These are phyloP conservation scores for Stropharia rugosoannulata DNA, from an alignment of 768 basidiomycete species.

Conservation along the genomic window DNA sequence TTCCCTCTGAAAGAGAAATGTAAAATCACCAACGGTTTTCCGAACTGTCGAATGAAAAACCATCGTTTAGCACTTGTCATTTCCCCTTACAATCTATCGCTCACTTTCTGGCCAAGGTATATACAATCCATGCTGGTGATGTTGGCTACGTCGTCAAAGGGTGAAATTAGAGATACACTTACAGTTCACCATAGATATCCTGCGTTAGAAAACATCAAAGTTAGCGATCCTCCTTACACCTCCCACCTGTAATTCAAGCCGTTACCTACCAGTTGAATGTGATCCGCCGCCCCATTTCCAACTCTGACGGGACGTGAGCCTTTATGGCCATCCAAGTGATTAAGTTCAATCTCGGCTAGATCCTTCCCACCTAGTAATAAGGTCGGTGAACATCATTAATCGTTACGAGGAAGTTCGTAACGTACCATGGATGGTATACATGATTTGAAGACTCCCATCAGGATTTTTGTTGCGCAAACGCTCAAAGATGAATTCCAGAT, in stretches of 20 bases:
- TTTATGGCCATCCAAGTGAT: constrained; percentile 87
- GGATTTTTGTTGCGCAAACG: constrained; percentile 80
- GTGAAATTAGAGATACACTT: constrained; percentile 18
- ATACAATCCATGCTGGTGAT: constrained; percentile 87
- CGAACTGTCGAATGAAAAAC: constrained; percentile 66
- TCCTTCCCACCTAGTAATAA: constrained; percentile 62
- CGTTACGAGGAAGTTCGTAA: not conserved
- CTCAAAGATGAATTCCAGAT: constrained; percentile 89
- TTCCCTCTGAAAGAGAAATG: not conserved
- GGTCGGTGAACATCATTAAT: not conserved
- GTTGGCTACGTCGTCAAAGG: not conserved
- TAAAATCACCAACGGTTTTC: constrained; percentile 64
- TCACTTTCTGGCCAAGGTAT: constrained; percentile 91
- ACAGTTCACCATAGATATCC: constrained; percentile 98
- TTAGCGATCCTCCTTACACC: not conserved
- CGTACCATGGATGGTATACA: constrained; percentile 93
- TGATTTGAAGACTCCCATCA: constrained; percentile 92
- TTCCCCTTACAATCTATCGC: not conserved
- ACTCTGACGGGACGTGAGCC: constrained; percentile 86
- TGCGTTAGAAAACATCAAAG: constrained; percentile 28
- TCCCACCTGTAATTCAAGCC: not conserved
- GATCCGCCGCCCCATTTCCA: constrained; percentile 95
- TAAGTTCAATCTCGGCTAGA: constrained; percentile 79
- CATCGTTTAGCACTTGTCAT: not conserved
- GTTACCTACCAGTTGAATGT: constrained; percentile 75